Base-by-base conservation (phyloP, 371 early-diverging fungal genomes). In the Mortierella sp. region DNA sequence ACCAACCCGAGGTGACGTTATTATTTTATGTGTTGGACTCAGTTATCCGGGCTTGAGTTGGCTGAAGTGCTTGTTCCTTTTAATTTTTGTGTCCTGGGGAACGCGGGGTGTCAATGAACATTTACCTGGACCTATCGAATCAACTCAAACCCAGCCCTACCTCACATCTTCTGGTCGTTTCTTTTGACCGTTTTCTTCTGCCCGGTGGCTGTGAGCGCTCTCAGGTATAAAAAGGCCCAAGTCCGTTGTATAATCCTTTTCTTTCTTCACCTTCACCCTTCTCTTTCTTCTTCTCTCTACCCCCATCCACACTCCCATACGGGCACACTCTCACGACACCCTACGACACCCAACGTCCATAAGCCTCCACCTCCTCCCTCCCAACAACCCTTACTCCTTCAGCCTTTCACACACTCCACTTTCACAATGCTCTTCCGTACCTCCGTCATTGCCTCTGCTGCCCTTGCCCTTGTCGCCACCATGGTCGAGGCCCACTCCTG, bases 401-500 rank as follows among this genome's bases (percentile, higher is more conserved):
- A 32, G 18, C 56, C 10, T 3, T 27, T 35, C 41, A 48, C 24
- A 44, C 56, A 10, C 32, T 43, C 41, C 58, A 16, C 55, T 18
- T 21, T 35, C 80, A 71, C 21, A 11, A 84, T 84, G 84, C 43
- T 81, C 27, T 48, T 84, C 55, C 81, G 78, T 51, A 74, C 76
- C 27, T 56, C 84, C 29, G 16, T 81, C 63, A 76, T 81, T 46
- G 81, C 81, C 18, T 78, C 84, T 58, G 84, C 76, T n/a, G 76
- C 81, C n/a, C 73, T 84, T 5, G 79, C 81, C 44, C 65, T 81
- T 44, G 24, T 81, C 35, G 84, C 78, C 35, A 43, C 81, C 49
- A 73, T 81, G 71, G 76, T 43, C 35, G 76, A 84, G 41, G 81
- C 81, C 27, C 84, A 84, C 58, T 84, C 84, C 49, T 84, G 81